A percentile compares a stretch with the other conserved stretches of the same genome.
phyloP scores from a whole-genome alignment of 1,284 basidiomycete species.

The Sporisorium iseilematis-ciliati region DNA sequence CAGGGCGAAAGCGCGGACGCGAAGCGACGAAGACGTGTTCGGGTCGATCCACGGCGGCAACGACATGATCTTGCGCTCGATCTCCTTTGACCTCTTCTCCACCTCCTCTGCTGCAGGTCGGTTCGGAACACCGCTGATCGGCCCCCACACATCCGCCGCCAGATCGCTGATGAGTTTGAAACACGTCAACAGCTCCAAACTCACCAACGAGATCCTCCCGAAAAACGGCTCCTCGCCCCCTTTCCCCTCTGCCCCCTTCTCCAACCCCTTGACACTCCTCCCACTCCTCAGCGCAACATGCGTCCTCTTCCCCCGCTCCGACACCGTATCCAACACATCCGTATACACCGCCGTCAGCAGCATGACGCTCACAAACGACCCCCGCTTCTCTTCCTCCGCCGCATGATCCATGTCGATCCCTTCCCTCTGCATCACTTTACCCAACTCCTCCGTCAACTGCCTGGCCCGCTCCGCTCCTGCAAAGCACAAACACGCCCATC shows the following conservation, averaged over 20 bases:
- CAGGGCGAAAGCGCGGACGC: slow-evolving; percentile 45
- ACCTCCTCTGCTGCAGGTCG: slow-evolving; percentile 37
- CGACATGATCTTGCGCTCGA: slow-evolving; percentile 44
- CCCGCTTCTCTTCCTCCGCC: slow-evolving; percentile 40
- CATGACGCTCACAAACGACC: slow-evolving; percentile 37
- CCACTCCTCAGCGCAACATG: slow-evolving; percentile 23
- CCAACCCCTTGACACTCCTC: background rate
- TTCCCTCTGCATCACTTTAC: slow-evolving; percentile 37
- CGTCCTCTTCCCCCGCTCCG: slow-evolving; percentile 35
- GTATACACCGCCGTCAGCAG: slow-evolving; percentile 44
- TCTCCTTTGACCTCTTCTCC: slow-evolving; percentile 23
- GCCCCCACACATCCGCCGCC: slow-evolving; percentile 50
- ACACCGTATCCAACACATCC: slow-evolving; percentile 44
- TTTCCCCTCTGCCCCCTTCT: background rate
- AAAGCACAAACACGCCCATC: slow-evolving; percentile 51
- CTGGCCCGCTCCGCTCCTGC: slow-evolving; percentile 40
- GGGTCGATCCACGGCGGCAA: slow-evolving; percentile 46
- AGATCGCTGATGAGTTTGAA: slow-evolving; percentile 54
- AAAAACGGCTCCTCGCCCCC: slow-evolving; percentile 38
- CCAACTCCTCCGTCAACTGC: slow-evolving; percentile 44
- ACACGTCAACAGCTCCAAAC: slow-evolving; percentile 46
- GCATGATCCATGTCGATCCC: slow-evolving; percentile 44
- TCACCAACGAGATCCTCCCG: slow-evolving; percentile 36
- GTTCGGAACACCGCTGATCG: slow-evolving; percentile 18
- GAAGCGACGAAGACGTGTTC: slow-evolving; percentile 29